Evolutionary conservation across 768 basidiomycete genomes (phyloP), one percentile per base, ranked within the genome.

Genomic region (Leccinum imitatum): DNA sequence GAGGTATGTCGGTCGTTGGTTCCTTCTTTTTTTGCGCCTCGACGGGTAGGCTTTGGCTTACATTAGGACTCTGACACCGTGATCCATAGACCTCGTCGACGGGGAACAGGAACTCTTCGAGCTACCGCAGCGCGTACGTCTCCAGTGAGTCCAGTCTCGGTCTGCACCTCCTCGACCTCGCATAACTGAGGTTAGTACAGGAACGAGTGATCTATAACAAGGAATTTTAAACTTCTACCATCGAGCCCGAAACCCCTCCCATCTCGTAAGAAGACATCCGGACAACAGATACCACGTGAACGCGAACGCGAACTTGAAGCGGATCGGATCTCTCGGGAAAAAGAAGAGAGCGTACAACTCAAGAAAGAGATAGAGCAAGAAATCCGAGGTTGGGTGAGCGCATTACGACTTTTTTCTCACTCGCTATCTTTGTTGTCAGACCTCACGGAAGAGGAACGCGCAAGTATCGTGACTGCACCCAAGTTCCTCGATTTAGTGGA

Each of bases 401-500:
- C 9, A 8, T 61, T 53, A 9, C 4, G n/a, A 39, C 23, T 39
- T 39, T 39, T 44, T 23, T 1, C 25, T 25, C 25, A 25, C 25
- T 23, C 23, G 23, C 23, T 0, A 23, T 23, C 23, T 23, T 23
- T 23, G 23, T 23, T 23, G 23, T 23, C 23, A 11, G 96, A 95
- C 51, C 76, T 99, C 60, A 84, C 92, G 1, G 89, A 93, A 60
- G 93, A 95, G 48, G 48, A 50, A 72, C 82, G 90, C 46, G 77
- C 84, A 1, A 86, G 85, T 63, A 91, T 98, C 54, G 80, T 94
- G 63, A 78, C 87, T n/a, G 90, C 90, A 8, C 92, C 95, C 0
- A 93, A 95, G 69, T 98, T 98, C 72, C 75, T 91, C 15, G 90
- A 94, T 63, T 99, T 99, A 72, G 87, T 99, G 15, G 94, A 97